These are phyloP conservation scores for Allium cepa DNA, from an alignment of 106 monocot genomes.

Conservation along the genomic window DNA sequence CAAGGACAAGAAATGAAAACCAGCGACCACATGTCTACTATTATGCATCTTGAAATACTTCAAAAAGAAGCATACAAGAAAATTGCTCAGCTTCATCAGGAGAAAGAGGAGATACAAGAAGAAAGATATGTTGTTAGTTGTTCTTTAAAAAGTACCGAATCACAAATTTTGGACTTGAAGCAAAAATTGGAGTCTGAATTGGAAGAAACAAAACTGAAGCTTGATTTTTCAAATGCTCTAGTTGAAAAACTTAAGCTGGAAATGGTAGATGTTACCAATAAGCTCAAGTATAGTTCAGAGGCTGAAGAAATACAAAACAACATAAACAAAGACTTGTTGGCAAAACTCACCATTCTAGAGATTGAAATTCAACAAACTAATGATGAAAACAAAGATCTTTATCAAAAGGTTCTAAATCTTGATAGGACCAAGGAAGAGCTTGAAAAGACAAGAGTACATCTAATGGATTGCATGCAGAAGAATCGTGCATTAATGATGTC, in stretches of 20 bases:
- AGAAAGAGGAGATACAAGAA: conserved; percentile 36
- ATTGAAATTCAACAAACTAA: conserved; percentile 40
- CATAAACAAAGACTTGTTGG: conserved; percentile 44
- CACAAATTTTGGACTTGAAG: conserved; percentile 15
- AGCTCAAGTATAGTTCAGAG: conserved; percentile 37
- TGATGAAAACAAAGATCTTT: conserved; percentile 35
- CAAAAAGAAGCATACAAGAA: conserved; percentile 23
- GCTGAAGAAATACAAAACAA: conserved; percentile 27
- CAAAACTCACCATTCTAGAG: conserved; percentile 43
- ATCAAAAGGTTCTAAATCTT: conserved; percentile 27
- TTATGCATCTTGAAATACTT: conserved; percentile 36
- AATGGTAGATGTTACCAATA: conserved; percentile 44
- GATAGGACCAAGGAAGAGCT: conserved; percentile 44
- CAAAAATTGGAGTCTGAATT: conserved; percentile 37
- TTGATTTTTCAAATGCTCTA: conserved; percentile 38
- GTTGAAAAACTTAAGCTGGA: conserved; percentile 44
- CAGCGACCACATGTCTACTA: conserved; percentile 27
- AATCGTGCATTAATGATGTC: conserved; percentile 32
- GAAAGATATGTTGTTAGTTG: conserved; percentile 24
- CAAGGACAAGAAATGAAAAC: conserved; percentile 20
- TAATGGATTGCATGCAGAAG: conserved; percentile 41
- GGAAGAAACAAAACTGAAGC: conserved; percentile 28
- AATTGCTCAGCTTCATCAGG: conserved; percentile 34
- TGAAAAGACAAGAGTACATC: conserved; percentile 34
- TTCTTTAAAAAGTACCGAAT: conserved; percentile 26